Evolutionary conservation across 352 stramenopile species (phyloP).

Genomic region (Globisporangium uncinulatum): DNA sequence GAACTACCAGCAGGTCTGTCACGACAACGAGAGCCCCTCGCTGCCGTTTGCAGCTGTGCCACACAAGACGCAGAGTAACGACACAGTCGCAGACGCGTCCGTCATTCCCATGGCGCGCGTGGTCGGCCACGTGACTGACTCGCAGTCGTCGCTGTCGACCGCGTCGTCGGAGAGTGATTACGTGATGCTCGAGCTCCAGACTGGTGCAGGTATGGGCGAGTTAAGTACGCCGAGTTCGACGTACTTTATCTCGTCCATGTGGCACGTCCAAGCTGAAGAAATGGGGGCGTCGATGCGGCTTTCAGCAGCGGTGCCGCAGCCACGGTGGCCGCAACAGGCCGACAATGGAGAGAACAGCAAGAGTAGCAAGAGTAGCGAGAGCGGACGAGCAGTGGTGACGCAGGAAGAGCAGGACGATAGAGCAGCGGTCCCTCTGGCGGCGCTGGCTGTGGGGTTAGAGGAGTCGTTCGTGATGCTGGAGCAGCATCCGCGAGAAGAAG

Average conservation of each 20-base stretch:
- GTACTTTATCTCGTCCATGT: slow-evolving; percentile 80
- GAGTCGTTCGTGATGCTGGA: slow-evolving; percentile 78
- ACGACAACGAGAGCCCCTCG: too few relatives aligned
- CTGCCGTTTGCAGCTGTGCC: neutral
- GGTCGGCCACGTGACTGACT: slow-evolving; percentile 23
- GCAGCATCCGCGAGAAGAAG: slow-evolving; percentile 14
- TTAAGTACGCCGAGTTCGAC: slow-evolving; percentile 33
- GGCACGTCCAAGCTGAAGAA: slow-evolving; percentile 72
- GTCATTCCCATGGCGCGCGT: slow-evolving; percentile 56
- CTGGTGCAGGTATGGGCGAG: slow-evolving; percentile 45
- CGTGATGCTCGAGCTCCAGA: slow-evolving; percentile 78
- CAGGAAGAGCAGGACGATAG: slow-evolving; percentile 7
- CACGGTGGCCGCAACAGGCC: slow-evolving; percentile 9
- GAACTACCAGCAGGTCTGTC: neutral
- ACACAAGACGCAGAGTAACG: slow-evolving; percentile 27
- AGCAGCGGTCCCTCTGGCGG: slow-evolving; percentile 2
- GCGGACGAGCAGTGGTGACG: neutral
- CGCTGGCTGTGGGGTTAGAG: slow-evolving; percentile 23
- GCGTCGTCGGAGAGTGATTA: slow-evolving; percentile 47
- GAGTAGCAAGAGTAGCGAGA: slow-evolving; percentile 11
- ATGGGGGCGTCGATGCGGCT: slow-evolving; percentile 66
- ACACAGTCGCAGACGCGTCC: slow-evolving; percentile 11
- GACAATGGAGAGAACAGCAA: neutral
- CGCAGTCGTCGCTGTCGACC: slow-evolving; percentile 4
- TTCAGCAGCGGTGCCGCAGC: neutral